Evolutionary conservation across 768 basidiomycete genomes (phyloP).

Genomic region (Amylocystis lapponica): DNA sequence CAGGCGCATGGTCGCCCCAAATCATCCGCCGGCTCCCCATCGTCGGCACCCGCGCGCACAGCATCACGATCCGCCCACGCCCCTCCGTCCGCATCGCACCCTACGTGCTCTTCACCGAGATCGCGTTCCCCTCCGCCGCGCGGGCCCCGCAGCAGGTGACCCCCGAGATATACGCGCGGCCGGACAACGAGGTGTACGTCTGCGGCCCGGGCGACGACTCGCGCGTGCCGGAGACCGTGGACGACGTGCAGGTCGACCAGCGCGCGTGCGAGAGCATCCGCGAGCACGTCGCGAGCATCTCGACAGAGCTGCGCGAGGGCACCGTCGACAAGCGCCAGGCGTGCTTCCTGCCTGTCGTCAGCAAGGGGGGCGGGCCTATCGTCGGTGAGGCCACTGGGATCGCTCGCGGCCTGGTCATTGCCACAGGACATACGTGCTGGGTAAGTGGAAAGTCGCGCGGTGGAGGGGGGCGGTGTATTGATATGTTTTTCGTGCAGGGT

Average conservation of each 20-base stretch:
- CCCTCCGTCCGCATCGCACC: conserved; percentile 48
- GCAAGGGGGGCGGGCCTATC: conserved; percentile 58
- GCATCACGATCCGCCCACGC: conserved; percentile 55
- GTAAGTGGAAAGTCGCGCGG: conserved; percentile 32
- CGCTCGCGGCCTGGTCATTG: conserved; percentile 62
- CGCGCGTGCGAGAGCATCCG: conserved; percentile 50
- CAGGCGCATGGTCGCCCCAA: conserved; percentile 81
- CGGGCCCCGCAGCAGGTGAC: conserved; percentile 25
- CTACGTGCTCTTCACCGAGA: conserved; percentile 81
- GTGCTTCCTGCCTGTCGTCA: conserved; percentile 72
- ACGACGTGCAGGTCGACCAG: conserved; percentile 59
- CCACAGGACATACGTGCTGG: conserved; percentile 79
- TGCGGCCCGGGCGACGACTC: conserved; percentile 78
- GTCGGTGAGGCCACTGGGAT: conserved; percentile 55
- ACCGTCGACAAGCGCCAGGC: conserved; percentile 54
- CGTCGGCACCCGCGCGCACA: conserved; percentile 63
- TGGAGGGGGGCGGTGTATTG: neutral
- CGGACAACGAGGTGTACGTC: conserved; percentile 64
- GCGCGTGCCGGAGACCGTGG: conserved; percentile 62
- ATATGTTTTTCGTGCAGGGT: conserved; percentile 37
- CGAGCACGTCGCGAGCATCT: conserved; percentile 56
- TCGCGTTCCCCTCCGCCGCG: conserved; percentile 33
- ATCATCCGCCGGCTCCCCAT: conserved; percentile 55
- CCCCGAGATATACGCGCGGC: conserved; percentile 72
- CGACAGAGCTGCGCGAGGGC: conserved; percentile 48